These are phyloP conservation scores for Pythium aquatile DNA, from an alignment of 352 stramenopile genomes.

Conservation along the genomic window DNA sequence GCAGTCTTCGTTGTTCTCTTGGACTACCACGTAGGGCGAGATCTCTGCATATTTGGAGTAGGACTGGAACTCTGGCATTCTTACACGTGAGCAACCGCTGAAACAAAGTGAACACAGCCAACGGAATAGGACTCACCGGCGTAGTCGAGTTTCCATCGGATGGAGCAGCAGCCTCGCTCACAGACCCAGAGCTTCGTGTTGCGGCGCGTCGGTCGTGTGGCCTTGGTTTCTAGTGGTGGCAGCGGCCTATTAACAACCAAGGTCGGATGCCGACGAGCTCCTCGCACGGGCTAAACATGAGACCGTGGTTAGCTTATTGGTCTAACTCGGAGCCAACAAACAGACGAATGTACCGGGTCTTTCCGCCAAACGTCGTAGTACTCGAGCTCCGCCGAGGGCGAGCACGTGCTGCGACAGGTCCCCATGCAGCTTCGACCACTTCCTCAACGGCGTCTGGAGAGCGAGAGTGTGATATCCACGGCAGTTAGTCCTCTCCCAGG, in stretches of 20 bases:
- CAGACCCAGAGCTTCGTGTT: conserved; percentile 59
- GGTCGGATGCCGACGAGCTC: conserved; percentile 8
- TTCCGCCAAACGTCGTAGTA: conserved; percentile 62
- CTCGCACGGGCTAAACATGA: conserved; percentile 13
- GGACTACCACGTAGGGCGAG: conserved; percentile 64
- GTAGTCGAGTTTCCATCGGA: conserved; percentile 77
- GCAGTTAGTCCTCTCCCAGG: conserved; percentile 7
- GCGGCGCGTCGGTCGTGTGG: conserved; percentile 19
- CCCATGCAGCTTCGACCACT: conserved; percentile 37
- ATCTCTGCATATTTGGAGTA: conserved; percentile 64
- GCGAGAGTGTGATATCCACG: background rate
- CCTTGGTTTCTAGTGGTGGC: background rate
- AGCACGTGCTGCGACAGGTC: conserved; percentile 53
- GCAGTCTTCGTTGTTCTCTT: conserved; percentile 51
- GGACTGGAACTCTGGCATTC: conserved; percentile 47
- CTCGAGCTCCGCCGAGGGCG: conserved; percentile 48
- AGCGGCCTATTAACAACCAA: conserved; percentile 16
- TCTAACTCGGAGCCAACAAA: background rate
- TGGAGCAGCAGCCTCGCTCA: conserved; percentile 60
- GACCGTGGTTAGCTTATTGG: conserved; percentile 7
- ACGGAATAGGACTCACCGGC: conserved; percentile 29
- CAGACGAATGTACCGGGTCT: conserved; percentile 17
- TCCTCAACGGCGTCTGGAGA: background rate
- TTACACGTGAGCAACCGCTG: background rate
- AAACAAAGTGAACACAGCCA: conserved; percentile 12